A percentile compares a stretch with the other conserved stretches of the same genome.
These are phyloP conservation scores for Dipodascopsis uninucleata DNA, from an alignment of 805 yeast genomes.

Conservation along the genomic window DNA sequence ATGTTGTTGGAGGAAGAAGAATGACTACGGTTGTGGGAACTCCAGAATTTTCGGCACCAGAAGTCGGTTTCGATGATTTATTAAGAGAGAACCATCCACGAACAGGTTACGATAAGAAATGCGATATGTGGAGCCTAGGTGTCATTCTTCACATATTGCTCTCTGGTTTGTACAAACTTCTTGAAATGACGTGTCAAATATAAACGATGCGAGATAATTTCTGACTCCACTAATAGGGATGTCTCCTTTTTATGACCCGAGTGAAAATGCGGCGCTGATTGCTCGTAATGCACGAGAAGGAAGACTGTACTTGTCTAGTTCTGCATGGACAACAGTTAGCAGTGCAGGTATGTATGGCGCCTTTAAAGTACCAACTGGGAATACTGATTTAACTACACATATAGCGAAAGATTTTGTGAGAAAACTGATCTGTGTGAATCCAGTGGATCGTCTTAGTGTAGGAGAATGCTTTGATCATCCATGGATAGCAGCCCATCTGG, in stretches of 20 bases:
- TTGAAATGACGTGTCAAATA: not conserved
- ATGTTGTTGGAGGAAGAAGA: conserved; percentile 33
- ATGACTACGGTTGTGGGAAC: conserved; percentile 58
- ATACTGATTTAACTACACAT: conserved; percentile 20
- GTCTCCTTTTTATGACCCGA: conserved; percentile 56
- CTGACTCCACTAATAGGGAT: conserved; percentile 41
- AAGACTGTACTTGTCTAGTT: conserved; percentile 38
- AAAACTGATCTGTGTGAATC: conserved; percentile 41
- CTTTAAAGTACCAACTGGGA: not conserved
- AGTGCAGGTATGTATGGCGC: conserved; percentile 13
- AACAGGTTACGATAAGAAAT: conserved; percentile 51
- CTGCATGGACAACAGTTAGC: conserved; percentile 45
- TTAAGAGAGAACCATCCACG: conserved; percentile 1
- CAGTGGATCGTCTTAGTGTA: conserved; percentile 39
- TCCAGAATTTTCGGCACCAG: conserved; percentile 71
- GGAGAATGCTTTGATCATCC: conserved; percentile 42
- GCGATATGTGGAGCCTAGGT: conserved; percentile 71
- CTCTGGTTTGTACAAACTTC: conserved; percentile 34
- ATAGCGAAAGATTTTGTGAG: conserved; percentile 48
- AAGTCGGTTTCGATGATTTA: conserved; percentile 47
- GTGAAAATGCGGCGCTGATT: conserved; percentile 42
- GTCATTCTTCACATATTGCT: conserved; percentile 55
- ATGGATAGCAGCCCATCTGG: conserved; percentile 47
- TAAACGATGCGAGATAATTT: not conserved
- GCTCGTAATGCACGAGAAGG: conserved; percentile 45